A percentile compares a stretch with the other conserved stretches of the same genome.
phyloP scores from a whole-genome alignment of 441 rosid species.

The Jatropha podagrica region DNA sequence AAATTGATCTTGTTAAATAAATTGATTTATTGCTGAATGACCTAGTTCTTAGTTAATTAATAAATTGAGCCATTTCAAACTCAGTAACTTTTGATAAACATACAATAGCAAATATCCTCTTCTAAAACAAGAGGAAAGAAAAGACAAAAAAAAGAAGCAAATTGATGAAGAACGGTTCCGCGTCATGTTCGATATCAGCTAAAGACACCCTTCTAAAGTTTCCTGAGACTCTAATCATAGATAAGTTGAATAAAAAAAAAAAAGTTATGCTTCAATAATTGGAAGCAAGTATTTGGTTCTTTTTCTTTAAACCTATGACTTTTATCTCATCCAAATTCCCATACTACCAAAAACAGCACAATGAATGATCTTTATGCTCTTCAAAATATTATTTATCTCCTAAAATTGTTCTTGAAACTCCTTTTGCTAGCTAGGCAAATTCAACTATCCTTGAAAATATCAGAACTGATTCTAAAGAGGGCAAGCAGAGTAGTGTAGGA shows the following conservation, averaged over 20 bases:
- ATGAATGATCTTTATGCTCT: not conserved
- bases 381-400: not conserved
- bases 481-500: not conserved
- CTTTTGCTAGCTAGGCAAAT: not conserved
- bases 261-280: not conserved
- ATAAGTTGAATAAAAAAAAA: not conserved
- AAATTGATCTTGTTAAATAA: constrained; percentile 22
- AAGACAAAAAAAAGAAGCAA: not conserved
- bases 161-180: not conserved
- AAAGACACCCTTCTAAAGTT: not conserved
- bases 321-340: not conserved
- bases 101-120: not conserved
- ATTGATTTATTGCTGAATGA: constrained; percentile 26
- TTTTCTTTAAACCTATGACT: not conserved
- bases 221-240: not conserved
- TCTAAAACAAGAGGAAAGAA: not conserved
- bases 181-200: not conserved
- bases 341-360: not conserved
- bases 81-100: not conserved
- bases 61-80: not conserved
- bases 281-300: not conserved
- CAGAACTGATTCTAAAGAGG: not conserved
- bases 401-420: not conserved
- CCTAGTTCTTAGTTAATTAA: constrained; percentile 17
- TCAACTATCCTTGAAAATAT: not conserved